Conservation (phyloP, 1,284 basidiomycete species). For the Sphagnurus paluster region DNA sequence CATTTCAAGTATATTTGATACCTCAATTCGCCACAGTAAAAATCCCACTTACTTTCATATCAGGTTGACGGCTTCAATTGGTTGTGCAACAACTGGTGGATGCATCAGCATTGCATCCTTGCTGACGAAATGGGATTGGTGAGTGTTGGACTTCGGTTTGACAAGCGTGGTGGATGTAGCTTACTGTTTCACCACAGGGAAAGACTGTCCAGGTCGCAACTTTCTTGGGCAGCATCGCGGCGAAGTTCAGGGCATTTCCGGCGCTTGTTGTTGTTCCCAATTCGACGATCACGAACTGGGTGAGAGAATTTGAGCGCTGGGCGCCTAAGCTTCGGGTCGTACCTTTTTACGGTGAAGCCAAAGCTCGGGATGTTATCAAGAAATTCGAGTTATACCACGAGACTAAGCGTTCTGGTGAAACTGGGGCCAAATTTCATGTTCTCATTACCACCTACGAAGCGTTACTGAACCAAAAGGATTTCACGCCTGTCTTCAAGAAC, state of each 20-base stretch:
- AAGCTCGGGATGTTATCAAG: constrained; percentile 80
- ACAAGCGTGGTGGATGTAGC: not conserved
- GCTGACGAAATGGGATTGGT: constrained; percentile 98
- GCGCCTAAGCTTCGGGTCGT: constrained; percentile 80
- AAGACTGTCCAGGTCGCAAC: constrained; percentile 93
- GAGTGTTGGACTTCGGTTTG: constrained; percentile 29
- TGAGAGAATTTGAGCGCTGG: constrained; percentile 91
- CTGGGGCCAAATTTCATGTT: constrained; percentile 76
- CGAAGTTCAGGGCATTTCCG: constrained; percentile 66
- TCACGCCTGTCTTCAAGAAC: constrained; percentile 71
- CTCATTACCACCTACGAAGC: constrained; percentile 91
- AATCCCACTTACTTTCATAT: constrained; percentile 13
- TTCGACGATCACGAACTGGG: constrained; percentile 88
- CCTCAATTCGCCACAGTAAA: constrained; percentile 3
- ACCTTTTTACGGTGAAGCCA: constrained; percentile 79
- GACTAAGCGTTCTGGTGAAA: constrained; percentile 36
- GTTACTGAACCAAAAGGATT: constrained; percentile 66
- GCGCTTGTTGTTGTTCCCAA: constrained; percentile 93
- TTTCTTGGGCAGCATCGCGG: constrained; percentile 79
- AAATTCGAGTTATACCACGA: constrained; percentile 80
- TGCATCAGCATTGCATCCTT: constrained; percentile 86
- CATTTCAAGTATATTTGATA: constrained; percentile 65
- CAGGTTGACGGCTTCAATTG: constrained; percentile 92
- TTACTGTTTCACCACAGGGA: constrained; percentile 49
- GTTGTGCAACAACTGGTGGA: constrained; percentile 90